These are phyloP conservation scores for Aspergillus biplanus DNA, from an alignment of 495 filamentous ascomycete species.

Conservation along the genomic window DNA sequence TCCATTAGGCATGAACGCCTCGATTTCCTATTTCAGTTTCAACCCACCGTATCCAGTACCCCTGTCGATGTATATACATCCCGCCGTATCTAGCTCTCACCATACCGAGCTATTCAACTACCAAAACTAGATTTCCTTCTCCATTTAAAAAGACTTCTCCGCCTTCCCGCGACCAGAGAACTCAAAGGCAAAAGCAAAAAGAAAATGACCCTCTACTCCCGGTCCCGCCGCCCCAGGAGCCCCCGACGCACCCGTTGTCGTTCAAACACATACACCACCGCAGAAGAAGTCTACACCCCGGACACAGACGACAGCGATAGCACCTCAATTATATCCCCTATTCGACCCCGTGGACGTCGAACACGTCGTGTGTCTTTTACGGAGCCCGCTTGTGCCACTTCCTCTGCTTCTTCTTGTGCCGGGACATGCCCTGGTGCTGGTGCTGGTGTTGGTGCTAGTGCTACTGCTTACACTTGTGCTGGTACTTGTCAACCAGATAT, in stretches of 20 bases:
- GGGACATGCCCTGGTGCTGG: neutral
- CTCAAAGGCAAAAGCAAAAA: neutral
- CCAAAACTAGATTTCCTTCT: neutral
- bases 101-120: no score
- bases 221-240: neutral
- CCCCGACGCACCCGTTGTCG: neutral
- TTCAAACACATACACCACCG: neutral
- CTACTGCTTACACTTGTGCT: neutral
- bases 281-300: slow-evolving; percentile 4
- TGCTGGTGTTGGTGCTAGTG: neutral
- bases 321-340: neutral
- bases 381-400: neutral
- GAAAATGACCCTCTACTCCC: neutral
- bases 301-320: slow-evolving; percentile 7
- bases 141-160: neutral
- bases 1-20: neutral
- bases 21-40: neutral
- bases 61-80: no score
- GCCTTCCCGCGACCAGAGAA: neutral
- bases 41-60: neutral
- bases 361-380: neutral
- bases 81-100: no score
- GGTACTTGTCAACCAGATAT: neutral
- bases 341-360: no score
- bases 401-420: neutral